Evolutionary conservation across 805 yeast genomes (phyloP).

Genomic region (Scheffersomyces ergatensis): DNA sequence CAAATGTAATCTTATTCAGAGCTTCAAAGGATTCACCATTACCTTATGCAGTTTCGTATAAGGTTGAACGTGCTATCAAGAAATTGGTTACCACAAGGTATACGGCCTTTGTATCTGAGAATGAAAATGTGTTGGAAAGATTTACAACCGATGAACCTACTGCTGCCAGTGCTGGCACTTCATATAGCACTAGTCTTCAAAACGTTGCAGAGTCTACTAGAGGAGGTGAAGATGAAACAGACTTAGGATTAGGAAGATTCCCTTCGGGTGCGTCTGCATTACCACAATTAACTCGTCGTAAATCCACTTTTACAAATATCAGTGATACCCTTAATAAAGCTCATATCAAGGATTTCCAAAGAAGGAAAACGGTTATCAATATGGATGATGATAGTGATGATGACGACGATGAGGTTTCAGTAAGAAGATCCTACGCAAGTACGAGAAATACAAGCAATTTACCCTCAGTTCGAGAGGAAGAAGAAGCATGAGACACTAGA

Average conservation of each 20-base stretch:
- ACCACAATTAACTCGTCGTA: slow-evolving; percentile 12
- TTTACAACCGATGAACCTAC: background rate
- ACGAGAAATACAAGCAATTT: background rate
- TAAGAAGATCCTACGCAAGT: background rate
- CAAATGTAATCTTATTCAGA: slow-evolving; percentile 80
- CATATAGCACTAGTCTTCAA: slow-evolving; percentile 1
- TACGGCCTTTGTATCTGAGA: background rate
- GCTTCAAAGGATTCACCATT: slow-evolving; percentile 86
- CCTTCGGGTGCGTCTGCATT: slow-evolving; percentile 1
- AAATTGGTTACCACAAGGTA: slow-evolving; percentile 30
- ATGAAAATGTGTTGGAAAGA: background rate
- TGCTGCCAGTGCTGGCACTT: background rate
- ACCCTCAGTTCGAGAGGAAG: background rate
- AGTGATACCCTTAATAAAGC: slow-evolving; percentile 65
- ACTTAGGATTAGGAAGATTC: slow-evolving; percentile 8
- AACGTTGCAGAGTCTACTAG: background rate
- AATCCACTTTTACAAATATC: slow-evolving; percentile 41
- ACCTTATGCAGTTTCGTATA: slow-evolving; percentile 58
- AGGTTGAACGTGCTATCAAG: slow-evolving; percentile 36
- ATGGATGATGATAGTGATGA: slow-evolving; percentile 32
- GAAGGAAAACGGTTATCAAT: slow-evolving; percentile 42
- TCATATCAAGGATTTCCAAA: slow-evolving; percentile 82
- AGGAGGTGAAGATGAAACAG: slow-evolving; percentile 11
- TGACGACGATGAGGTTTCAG: slow-evolving; percentile 24
- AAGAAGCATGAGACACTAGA: background rate